Evolutionary conservation across 768 basidiomycete species (phyloP), one percentile per base, ranked within the genome.

Genomic region (Omphalotus guepiniiformis): DNA sequence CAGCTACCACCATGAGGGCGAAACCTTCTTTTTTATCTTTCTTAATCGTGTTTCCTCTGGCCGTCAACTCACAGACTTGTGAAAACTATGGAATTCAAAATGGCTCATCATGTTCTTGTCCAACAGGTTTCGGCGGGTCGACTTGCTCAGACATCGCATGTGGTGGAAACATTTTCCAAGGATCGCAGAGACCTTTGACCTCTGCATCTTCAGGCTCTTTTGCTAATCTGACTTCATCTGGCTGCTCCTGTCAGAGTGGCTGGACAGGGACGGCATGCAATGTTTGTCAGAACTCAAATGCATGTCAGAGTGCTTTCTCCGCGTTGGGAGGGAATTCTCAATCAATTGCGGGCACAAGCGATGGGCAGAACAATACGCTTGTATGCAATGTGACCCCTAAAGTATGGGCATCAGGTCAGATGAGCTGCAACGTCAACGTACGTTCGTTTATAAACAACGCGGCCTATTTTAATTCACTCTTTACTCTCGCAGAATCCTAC

Each of bases 401-500:
- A 39, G 87, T 93, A 7, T 95, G 76, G 56, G 83, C 92, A 1
- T 75, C 85, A 2, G 78, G 89, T 3, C 82, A 93, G 61, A 81
- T 94, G 74, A 88, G 88, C 53, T 97, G 94, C 66, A 68, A 74
- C 46, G 92, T 95, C 11, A 72, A 79, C 48, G 92, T 92, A 65
- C 46, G 85, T 76, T 11, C 6, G 15, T 15, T 3, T 21, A 27
- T 13, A 1, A n/a, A 26, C 5, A 15, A 37, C 8, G 2, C 8
- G 12, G 9, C 4, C 6, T 34, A 22, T 15, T 5, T 1, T 46
- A 15, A 46, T 27, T 26, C 28, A 23, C 39, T 3, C 37, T 9
- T 6, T 45, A n/a, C n/a, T n/a, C n/a, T n/a, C n/a, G n/a, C n/a
- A 93, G 90, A 92, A 94, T 57, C 88, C 90, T 1, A 93, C 90